A percentile compares a stretch with the other conserved stretches of the same genome.
Conservation (phyloP, 139 green algal species). For the Pleodorina starrii region DNA sequence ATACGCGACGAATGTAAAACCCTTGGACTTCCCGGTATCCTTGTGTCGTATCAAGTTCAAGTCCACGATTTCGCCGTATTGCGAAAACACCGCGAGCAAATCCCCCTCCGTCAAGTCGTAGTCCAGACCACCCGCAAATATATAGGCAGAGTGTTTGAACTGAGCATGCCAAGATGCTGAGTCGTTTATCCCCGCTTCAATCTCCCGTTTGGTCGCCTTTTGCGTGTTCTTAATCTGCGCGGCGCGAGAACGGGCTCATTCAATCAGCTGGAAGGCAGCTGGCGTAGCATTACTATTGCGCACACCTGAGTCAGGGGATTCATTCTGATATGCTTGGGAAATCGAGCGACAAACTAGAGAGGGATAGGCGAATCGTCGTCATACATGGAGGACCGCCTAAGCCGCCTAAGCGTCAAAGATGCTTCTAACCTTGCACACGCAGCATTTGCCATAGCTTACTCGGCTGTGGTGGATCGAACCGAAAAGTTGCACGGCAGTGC, state of each 20-base stretch:
- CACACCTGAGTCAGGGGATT: conserved; percentile 38
- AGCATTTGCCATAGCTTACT: too few relatives aligned
- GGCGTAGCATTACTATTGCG: background rate
- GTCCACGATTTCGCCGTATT: conserved; percentile 98
- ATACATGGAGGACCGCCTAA: too few relatives aligned
- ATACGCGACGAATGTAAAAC: conserved; percentile 98
- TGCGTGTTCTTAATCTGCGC: conserved; percentile 96
- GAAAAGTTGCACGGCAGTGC: too few relatives aligned
- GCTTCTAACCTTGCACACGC: too few relatives aligned
- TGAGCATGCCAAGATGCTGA: conserved; percentile 94
- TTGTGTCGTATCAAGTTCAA: conserved; percentile 88
- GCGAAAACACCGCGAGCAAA: conserved; percentile 95
- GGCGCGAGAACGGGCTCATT: conserved; percentile 70
- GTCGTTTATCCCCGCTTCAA: conserved; percentile 81
- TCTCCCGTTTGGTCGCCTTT: conserved; percentile 84
- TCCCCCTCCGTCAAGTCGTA: conserved; percentile 96
- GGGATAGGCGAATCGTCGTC: too few relatives aligned
- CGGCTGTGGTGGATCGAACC: too few relatives aligned
- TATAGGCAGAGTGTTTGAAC: conserved; percentile 95
- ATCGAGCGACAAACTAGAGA: too few relatives aligned
- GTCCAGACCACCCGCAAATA: conserved; percentile 90
- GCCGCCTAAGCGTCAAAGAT: too few relatives aligned
- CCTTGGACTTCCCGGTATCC: conserved; percentile 82
- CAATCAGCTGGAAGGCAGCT: background rate
- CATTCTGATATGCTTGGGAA: background rate